Base-by-base conservation (phyloP, 495 filamentous ascomycete species). In the Podospora pseudoanserina region DNA sequence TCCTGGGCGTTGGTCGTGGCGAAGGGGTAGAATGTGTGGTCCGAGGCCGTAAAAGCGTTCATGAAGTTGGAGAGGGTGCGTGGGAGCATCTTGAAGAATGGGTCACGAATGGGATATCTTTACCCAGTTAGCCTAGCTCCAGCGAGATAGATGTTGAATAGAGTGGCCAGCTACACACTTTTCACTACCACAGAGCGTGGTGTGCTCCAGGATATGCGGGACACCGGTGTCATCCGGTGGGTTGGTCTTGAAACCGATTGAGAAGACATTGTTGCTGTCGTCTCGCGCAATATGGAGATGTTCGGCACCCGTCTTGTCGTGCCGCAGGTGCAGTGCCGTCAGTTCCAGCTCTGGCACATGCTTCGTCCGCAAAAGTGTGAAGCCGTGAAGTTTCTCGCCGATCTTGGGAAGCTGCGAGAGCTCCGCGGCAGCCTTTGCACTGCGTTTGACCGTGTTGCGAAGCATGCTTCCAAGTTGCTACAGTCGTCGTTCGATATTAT, bases 11-110 rank as follows among this genome's bases (percentile, higher is more conserved):
- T 99, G n/a, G 95, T 99, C 7, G 95, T 99, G 67, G 95, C 93
- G 75, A 99, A 99, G 2, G 95, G 95, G 76, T 99, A 99, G 56
- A 90, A 93, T n/a, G 95, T 99, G 75, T 99, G 93, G 75, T 99
- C 95, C 23, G 92, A 89, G 39, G 92, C 91, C 49, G 95, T 99
- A 73, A 98, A 96, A 58, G 95, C 95, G 76, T 99, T 99, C 95
- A 99, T 99, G 75, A 97, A 98, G 77, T 97, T 99, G 55, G 95
- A 97, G 3, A 99, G 87, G 27, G 95, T 97, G 61, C 95, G 89
- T 16, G 94, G 96, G 30, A 99, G 87, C 95, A 99, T 99, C 85
- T 98, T 99, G 82, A 99, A 98, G 83, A 99, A 99, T 0, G 95
- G 95, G 78, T 99, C 95, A 65, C 95, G 90, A 69, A 99, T 91